Base-by-base conservation (phyloP, 371 early-diverging fungal genomes). In the Nematocida sp. region DNA sequence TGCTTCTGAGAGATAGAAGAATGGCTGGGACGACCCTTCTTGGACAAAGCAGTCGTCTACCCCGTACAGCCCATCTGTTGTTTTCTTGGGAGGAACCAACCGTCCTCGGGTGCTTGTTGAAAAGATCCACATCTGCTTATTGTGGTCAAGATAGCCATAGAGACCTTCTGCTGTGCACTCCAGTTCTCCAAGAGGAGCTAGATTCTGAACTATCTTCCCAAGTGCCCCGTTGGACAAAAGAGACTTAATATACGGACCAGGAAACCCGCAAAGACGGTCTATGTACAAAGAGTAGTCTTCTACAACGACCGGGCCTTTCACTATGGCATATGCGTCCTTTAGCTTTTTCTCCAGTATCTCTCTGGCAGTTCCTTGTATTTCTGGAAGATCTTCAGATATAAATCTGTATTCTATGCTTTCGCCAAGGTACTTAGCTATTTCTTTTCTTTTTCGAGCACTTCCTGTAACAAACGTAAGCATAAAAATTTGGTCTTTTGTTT, bases 231-330 rank as follows among this genome's bases (percentile, higher is more conserved):
- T 34, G 19, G 4, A 17, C 17, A 70, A 50, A 13, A 57, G 5
- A 7, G 58, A 70, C 43, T 70, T 70, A 38, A 70, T 38, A 37
- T 70, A 70, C 19, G 74, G 74, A n/a, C 74, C 74, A 23, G 74
- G 74, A n/a, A 70, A 57, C 2, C 74, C 74, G 37, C 62, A 31
- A 21, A 70, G 32, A 13, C 8, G 8, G 31, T 70, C 62, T 17
- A 70, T 70, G 74, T 70, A 70, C 27, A 70, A 34, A 31, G 74
- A 70, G 36, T 58, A 70, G 49, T 70, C 74, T 52, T 70, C 74
- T 29, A 70, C 74, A 13, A 57, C 48, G 0, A 70, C 58, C 3
- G 74, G 74, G 1, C 74, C 74, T 34, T 60, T 21, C 5, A 62
- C 48, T 57, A 57, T 2, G 5, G 54, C 29, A 29, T 70, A 36